Evolutionary conservation across 305 asterid species (phyloP).

Genomic region (Fraxinus sp.): DNA sequence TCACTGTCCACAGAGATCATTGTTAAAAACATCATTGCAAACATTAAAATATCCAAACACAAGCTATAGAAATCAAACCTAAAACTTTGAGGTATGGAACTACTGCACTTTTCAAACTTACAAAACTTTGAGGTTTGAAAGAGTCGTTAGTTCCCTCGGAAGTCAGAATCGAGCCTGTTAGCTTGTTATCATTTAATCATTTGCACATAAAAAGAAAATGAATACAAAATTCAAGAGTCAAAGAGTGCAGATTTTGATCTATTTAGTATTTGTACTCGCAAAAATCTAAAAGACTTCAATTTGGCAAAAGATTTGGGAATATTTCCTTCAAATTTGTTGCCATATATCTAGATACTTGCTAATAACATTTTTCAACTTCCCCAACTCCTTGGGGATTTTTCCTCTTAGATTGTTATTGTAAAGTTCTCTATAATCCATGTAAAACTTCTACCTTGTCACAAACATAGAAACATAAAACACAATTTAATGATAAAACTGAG

Average conservation of each 20-base stretch:
- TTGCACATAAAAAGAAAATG: constrained; percentile 32
- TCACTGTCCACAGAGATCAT: constrained; percentile 47
- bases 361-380: constrained; percentile 56
- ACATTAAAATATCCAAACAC: constrained; percentile 8
- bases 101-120: constrained; percentile 31
- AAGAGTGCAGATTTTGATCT: neutral
- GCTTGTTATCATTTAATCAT: constrained; percentile 72
- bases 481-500: neutral
- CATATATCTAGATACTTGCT: constrained; percentile 84
- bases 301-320: constrained; percentile 68
- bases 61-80: constrained; percentile 1
- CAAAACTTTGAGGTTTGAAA: constrained; percentile 69
- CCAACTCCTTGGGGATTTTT: constrained; percentile 66
- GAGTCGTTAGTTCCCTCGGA: constrained; percentile 71
- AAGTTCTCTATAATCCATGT: constrained; percentile 57
- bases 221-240: neutral
- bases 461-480: too few relatives aligned
- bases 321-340: constrained; percentile 53
- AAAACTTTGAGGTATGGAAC: neutral
- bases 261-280: constrained; percentile 44
- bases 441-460: neutral
- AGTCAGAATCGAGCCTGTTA: constrained; percentile 62
- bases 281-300: constrained; percentile 60
- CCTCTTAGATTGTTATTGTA: constrained; percentile 59
- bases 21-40: constrained; percentile 77